Evolutionary conservation across 2,329 filamentous ascomycete genomes (phyloP).

Genomic region (Fusarium compactum): DNA sequence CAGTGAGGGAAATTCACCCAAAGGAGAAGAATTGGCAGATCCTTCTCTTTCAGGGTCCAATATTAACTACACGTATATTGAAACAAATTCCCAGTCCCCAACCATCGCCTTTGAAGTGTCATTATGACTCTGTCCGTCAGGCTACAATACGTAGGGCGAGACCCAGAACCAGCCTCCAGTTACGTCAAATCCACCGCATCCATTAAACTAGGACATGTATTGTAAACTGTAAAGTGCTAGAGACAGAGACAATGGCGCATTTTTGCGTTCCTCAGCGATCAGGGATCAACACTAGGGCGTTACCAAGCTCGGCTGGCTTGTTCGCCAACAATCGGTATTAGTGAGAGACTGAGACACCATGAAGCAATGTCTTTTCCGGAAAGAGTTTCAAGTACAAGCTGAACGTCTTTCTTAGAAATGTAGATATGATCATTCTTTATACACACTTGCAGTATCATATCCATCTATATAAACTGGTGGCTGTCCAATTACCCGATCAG

Average conservation of each 20-base stretch:
- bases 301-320: conserved; percentile 40
- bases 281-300: conserved; percentile 38
- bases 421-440: conserved; percentile 22
- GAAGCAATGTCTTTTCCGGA: conserved; percentile 32
- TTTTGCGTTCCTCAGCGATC: conserved; percentile 31
- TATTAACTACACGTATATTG: neutral
- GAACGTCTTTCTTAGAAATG: conserved; percentile 27
- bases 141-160: conserved; percentile 2
- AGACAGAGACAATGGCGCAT: conserved; percentile 30
- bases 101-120: conserved; percentile 15
- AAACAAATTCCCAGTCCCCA: conserved; percentile 3
- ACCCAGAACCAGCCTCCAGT: conserved; percentile 23
- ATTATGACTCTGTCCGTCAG: conserved; percentile 6
- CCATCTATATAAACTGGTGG: conserved; percentile 15
- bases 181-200: conserved; percentile 20
- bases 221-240: conserved; percentile 5
- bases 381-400: conserved; percentile 23
- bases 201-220: neutral
- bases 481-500: conserved; percentile 32
- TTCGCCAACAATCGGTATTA: neutral
- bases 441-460: conserved; percentile 1
- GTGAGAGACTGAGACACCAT: conserved; percentile 25
- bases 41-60: conserved; percentile 10
- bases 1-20: conserved; percentile 9
- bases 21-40: neutral